Base-by-base conservation (phyloP, 805 yeast species). In the Saccharomycopsis fermentans region DNA sequence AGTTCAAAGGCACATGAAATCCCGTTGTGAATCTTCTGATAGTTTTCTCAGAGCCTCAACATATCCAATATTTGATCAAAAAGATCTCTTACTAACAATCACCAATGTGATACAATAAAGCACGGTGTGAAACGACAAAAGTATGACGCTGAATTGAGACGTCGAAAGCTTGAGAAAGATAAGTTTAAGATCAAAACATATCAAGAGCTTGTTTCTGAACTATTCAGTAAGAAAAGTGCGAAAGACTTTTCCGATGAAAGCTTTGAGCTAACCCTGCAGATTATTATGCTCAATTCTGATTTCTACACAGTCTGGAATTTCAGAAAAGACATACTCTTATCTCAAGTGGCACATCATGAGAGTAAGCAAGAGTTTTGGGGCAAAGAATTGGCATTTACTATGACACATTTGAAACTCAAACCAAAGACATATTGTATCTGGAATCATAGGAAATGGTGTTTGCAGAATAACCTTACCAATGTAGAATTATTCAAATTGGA, bases 381-480 rank as follows among this genome's bases (percentile, higher is more conserved):
- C 1, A 69, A 73, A 2, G 99, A 92, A 63, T 73, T 94, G 52
- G 63, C 70, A 26, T 82, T 88, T 66, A 76, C 83, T 1, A 74
- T 84, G 73, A 70, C 68, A 0, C 80, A 82, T 63, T 71, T 94
- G 64, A 80, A 79, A 57, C 71, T 76, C 58, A 84, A 72, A 63
- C 98, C 99, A 1, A 94, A 94, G 69, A 89, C 91, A 47, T 94
- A 94, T 68, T 94, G 98, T 97, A 84, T 94, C 12, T 94, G 98
- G 97, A 87, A 84, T 65, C 97, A 94, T 68, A 76, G 99, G 39
- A 72, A 80, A 11, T 94, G 99, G 98, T 79, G 87, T 51, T 70
- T 92, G 43, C 77, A 80, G 37, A 68, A 74, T 19, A 79, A 81
- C 36, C 64, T 67, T 0, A 81, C 85, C 11, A 72, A 84, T 57